phyloP scores from a whole-genome alignment of 1,139 yeast species.

The Geotrichum siamense region DNA sequence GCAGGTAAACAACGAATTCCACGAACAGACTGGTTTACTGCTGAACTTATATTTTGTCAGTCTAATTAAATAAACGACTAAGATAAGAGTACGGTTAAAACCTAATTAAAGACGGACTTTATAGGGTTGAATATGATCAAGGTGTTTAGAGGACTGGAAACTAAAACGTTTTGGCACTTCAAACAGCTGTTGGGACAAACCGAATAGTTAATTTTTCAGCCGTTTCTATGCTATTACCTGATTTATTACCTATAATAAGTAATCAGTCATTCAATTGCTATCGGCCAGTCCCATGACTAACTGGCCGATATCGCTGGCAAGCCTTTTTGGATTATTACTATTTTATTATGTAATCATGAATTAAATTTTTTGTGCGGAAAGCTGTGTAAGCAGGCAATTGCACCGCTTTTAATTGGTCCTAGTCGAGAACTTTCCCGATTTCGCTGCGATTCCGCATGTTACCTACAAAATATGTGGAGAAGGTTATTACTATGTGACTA shows the following conservation, averaged over 20 bases:
- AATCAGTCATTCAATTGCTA: too few species aligned
- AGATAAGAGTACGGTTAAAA: background rate
- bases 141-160: too few species aligned
- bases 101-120: background rate
- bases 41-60: too few species aligned
- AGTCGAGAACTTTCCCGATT: background rate
- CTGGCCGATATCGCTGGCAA: background rate
- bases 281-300: background rate
- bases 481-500: background rate
- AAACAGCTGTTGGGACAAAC: too few species aligned
- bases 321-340: background rate
- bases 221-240: too few species aligned
- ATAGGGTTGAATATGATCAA: background rate
- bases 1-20: too few species aligned
- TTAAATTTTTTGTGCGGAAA: background rate
- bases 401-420: slow-evolving; percentile 5
- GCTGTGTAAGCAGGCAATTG: background rate
- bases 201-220: too few species aligned
- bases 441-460: slow-evolving; percentile 14
- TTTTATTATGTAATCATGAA: background rate
- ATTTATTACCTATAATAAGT: background rate
- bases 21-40: too few species aligned
- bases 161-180: too few species aligned
- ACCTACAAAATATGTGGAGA: too few species aligned
- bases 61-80: too few species aligned